phyloP scores from a whole-genome alignment of 2,329 filamentous ascomycete species.

The Cladobotryum mycophilum region DNA sequence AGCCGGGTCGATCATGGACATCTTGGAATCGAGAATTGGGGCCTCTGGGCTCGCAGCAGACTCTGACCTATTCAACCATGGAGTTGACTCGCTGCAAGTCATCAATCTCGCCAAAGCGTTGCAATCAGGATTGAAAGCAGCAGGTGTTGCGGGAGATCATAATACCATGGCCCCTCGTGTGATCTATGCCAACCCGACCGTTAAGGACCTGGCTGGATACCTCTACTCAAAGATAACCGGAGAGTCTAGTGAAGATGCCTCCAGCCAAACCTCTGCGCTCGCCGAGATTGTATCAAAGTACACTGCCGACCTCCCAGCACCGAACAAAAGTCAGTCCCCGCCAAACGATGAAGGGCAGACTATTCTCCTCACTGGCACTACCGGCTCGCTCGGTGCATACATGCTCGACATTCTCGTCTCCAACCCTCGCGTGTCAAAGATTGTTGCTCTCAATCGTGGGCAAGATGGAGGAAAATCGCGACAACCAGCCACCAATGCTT shows the following conservation, averaged over 20 bases:
- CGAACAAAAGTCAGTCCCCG: conserved; percentile 16
- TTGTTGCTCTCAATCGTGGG: conserved; percentile 24
- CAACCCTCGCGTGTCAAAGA: conserved; percentile 15
- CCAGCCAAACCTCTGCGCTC: conserved; percentile 8
- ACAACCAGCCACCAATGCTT: conserved; percentile 29
- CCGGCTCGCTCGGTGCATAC: conserved; percentile 80
- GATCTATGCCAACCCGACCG: conserved; percentile 26
- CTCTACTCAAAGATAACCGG: conserved; percentile 10
- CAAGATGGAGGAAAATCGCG: conserved; percentile 30
- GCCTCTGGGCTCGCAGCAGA: conserved; percentile 16
- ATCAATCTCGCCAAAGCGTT: conserved; percentile 19
- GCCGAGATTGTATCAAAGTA: conserved; percentile 22
- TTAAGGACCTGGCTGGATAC: conserved; percentile 18
- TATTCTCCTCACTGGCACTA: conserved; percentile 78
- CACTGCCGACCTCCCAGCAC: conserved; percentile 19
- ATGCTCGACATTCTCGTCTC: conserved; percentile 40
- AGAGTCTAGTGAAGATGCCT: conserved; percentile 2
- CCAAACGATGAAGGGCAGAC: conserved; percentile 37
- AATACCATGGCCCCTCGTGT: conserved; percentile 17
- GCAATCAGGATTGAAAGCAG: conserved; percentile 14
- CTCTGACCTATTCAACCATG: conserved; percentile 32
- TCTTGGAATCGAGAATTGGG: conserved; percentile 13
- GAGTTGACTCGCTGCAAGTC: conserved; percentile 36
- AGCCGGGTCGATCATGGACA: conserved; percentile 18
- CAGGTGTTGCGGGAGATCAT: conserved; percentile 12